These are phyloP conservation scores for Penstemon newberryi DNA, from an alignment of 257 asterid species.

Conservation along the genomic window DNA sequence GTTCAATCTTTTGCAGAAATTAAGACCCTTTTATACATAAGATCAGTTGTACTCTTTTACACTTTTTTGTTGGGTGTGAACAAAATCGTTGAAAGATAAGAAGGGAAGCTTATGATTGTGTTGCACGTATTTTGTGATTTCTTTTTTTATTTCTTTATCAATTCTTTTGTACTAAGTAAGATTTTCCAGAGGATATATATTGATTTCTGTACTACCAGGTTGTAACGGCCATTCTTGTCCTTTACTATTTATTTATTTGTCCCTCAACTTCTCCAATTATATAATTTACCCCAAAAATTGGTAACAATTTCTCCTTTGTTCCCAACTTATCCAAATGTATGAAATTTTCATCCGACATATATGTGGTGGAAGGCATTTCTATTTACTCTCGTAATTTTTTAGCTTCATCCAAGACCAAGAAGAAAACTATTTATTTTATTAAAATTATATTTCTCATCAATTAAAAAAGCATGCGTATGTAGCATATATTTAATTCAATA, in stretches of 20 bases:
- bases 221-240: constrained; percentile 8
- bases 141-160: not conserved
- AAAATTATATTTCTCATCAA: too few species aligned
- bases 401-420: not conserved
- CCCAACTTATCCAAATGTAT: too few species aligned
- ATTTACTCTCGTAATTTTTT: too few species aligned
- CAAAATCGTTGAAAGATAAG: not conserved
- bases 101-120: not conserved
- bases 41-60: not conserved
- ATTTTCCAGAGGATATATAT: not conserved
- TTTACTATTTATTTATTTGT: not conserved
- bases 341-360: too few species aligned
- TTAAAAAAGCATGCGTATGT: too few species aligned
- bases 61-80: constrained; percentile 10
- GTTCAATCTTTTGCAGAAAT: not conserved
- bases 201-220: not conserved
- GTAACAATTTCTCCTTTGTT: not conserved
- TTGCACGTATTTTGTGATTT: not conserved
- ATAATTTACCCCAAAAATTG: not conserved
- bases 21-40: not conserved
- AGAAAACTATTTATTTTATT: too few species aligned
- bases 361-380: too few species aligned
- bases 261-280: too few species aligned
- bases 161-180: constrained; percentile 22
- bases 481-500: too few species aligned